Conservation (phyloP, 768 basidiomycete species). For the Lyophyllum decastes region DNA sequence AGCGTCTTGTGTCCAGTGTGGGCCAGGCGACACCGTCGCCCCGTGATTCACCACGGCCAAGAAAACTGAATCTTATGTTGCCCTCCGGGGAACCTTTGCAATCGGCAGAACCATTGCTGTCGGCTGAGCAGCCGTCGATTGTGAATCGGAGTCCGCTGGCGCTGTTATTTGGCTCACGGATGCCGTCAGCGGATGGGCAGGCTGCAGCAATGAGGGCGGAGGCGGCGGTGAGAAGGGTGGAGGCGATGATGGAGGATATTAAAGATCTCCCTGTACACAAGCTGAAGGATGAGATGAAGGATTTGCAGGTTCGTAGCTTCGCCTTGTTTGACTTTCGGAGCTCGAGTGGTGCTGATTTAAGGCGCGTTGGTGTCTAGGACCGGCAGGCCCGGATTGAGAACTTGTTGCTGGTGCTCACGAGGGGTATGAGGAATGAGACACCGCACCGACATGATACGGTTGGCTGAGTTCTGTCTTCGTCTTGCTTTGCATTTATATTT, state of each 20-base stretch:
- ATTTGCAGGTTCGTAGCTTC: slow-evolving; percentile 59
- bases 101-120: slow-evolving; percentile 17
- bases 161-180: slow-evolving; percentile 40
- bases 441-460: slow-evolving; percentile 6
- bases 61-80: slow-evolving; percentile 14
- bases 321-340: neutral
- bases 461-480: neutral
- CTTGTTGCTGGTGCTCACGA: slow-evolving; percentile 66
- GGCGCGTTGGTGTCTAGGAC: slow-evolving; percentile 39
- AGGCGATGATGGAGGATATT: slow-evolving; percentile 64
- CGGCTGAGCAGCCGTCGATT: slow-evolving; percentile 22
- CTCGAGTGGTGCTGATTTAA: neutral
- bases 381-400: slow-evolving; percentile 80
- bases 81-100: slow-evolving; percentile 17
- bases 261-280: slow-evolving; percentile 62
- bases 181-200: slow-evolving; percentile 14
- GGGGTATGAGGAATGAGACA: slow-evolving; percentile 58
- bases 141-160: slow-evolving; percentile 48
- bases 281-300: slow-evolving; percentile 81
- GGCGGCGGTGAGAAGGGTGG: slow-evolving; percentile 52
- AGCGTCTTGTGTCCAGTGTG: slow-evolving; percentile 24
- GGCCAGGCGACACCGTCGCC: slow-evolving; percentile 11
- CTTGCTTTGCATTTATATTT: neutral
- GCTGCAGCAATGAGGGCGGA: slow-evolving; percentile 35
- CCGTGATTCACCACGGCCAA: slow-evolving; percentile 24